A percentile compares a stretch with the other conserved stretches of the same genome.
These are phyloP conservation scores for Lepiota venenata DNA, from an alignment of 768 basidiomycete species.

Conservation along the genomic window DNA sequence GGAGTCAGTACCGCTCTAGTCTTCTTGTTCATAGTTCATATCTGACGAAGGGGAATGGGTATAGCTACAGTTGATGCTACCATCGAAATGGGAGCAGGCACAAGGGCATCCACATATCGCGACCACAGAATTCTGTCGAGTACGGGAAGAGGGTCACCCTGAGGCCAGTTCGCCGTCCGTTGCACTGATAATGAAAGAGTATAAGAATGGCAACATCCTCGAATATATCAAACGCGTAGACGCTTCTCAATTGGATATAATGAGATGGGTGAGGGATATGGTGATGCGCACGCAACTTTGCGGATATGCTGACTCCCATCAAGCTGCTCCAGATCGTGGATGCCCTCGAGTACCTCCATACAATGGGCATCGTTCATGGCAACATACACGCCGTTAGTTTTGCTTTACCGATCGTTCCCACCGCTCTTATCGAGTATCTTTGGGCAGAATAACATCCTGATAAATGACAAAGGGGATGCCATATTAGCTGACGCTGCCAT, in stretches of 20 bases:
- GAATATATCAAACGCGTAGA: not conserved
- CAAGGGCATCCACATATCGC: conserved; percentile 2
- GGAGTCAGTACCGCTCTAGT: not conserved
- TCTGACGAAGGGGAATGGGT: not conserved
- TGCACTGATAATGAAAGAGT: conserved; percentile 2
- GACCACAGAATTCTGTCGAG: not conserved
- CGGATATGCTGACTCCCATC: not conserved
- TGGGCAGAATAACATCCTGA: conserved; percentile 1
- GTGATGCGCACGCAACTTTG: not conserved
- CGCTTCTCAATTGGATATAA: not conserved
- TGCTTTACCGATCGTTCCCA: not conserved
- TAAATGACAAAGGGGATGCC: not conserved
- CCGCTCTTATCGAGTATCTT: not conserved
- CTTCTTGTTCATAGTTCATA: no score
- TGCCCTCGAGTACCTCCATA: not conserved
- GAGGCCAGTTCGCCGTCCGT: not conserved
- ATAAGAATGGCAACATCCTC: conserved; percentile 2
- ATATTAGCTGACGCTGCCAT: not conserved
- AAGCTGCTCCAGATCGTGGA: not conserved
- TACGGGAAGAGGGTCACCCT: not conserved
- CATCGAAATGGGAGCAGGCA: not conserved
- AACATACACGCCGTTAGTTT: not conserved
- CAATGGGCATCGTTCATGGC: not conserved
- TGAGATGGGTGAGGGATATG: not conserved
- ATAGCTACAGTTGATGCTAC: not conserved